Evolutionary conservation across 768 basidiomycete species (phyloP).

Genomic region (Favolaschia claudopus): DNA sequence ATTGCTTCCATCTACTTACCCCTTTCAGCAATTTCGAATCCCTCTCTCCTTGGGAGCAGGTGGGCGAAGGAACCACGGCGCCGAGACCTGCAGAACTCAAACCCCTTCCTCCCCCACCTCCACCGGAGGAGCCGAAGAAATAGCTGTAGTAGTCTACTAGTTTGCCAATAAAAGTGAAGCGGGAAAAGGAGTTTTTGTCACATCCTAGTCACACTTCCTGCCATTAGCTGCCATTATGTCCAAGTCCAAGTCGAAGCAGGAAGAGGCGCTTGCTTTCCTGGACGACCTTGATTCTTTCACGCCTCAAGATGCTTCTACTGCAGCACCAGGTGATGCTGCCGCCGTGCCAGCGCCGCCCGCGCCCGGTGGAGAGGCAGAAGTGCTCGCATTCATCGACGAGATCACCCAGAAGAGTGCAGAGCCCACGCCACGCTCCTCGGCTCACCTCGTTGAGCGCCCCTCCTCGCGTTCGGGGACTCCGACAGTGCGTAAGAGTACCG

Average conservation of each 20-base stretch:
- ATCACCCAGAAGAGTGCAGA: slow-evolving; percentile 92
- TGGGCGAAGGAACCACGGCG: slow-evolving; percentile 67
- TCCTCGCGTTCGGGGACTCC: slow-evolving; percentile 75
- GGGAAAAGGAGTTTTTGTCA: too few relatives aligned
- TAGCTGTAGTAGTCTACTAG: too few relatives aligned
- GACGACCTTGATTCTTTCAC: slow-evolving; percentile 92
- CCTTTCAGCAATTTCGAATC: slow-evolving; percentile 87
- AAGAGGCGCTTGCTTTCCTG: slow-evolving; percentile 92
- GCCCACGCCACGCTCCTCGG: slow-evolving; percentile 66
- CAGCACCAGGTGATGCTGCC: slow-evolving; percentile 23
- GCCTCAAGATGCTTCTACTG: slow-evolving; percentile 38
- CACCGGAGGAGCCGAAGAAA: slow-evolving; percentile 84
- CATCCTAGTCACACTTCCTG: too few relatives aligned
- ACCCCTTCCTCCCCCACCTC: slow-evolving; percentile 71
- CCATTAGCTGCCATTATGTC: too few relatives aligned
- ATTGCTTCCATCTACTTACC: not conserved
- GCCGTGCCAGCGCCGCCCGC: slow-evolving; percentile 27
- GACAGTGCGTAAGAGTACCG: slow-evolving; percentile 75
- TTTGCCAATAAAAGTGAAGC: too few relatives aligned
- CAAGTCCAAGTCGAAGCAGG: slow-evolving; percentile 77
- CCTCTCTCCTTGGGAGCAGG: slow-evolving; percentile 94
- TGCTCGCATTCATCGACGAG: slow-evolving; percentile 93
- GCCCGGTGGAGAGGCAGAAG: slow-evolving; percentile 65
- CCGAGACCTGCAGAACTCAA: slow-evolving; percentile 76
- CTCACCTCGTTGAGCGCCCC: slow-evolving; percentile 63